Base-by-base conservation (phyloP, 2,329 filamentous ascomycete genomes). In the Arthrobotrys musiformis region DNA sequence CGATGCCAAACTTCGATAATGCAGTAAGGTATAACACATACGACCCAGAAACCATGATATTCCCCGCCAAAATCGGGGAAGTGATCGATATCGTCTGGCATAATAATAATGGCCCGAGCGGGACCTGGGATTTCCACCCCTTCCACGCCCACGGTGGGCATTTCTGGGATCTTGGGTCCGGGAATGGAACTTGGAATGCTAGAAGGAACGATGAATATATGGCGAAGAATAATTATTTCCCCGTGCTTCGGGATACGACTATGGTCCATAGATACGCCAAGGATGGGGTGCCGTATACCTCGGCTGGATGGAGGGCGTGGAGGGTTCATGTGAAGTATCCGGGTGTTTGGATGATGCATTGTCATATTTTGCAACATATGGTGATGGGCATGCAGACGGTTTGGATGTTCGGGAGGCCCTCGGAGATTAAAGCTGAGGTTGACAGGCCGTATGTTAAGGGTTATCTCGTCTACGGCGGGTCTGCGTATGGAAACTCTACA, bases 281-380 rank as follows among this genome's bases (percentile, higher is more conserved):
- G 2, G 84, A 83, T 24, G 85, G 84, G 0, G 79, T 78, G 1
- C 81, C 85, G 0, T 82, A 85, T 2, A 81, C 83, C 4, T 84
- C 84, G 1, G 83, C 85, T 0, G 88, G 89, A 0, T 91, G 89
- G 89, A 83, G 89, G 19, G 89, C 85, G 0, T 90, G 89, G 89
- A 84, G 89, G 8, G 82, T 90, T 0, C 83, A 87, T 2, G 86
- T 89, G 0, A 83, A 82, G 7, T 82, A 86, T 69, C 82, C 86
- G 0, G 89, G 88, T 0, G 87, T 87, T 2, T 90, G 88, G 88
- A 87, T 90, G 87, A 83, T 90, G 78, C 88, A 90, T 81, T 90
- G 88, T 78, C 88, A 90, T 81, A 85, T 87, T 15, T 78, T 87
- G 60, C 85, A 86, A 66, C 88, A 90, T 80, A 88, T 88, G 85